A percentile compares a stretch with the other conserved stretches of the same genome.
Evolutionary conservation across 345 rosid species (phyloP).

Genomic region (Melaleuca quinquenervia): DNA sequence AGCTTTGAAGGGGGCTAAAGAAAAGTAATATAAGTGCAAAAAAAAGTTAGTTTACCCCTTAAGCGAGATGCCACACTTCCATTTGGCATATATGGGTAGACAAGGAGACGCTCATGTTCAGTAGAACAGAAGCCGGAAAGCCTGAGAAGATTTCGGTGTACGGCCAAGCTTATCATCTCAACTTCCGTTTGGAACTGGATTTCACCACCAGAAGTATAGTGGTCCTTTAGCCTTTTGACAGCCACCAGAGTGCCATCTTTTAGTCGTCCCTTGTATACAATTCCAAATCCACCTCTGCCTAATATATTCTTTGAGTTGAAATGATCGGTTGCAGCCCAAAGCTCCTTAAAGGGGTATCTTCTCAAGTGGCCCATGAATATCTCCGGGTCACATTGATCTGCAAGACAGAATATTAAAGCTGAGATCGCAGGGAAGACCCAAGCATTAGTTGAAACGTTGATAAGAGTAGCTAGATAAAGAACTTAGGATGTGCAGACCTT

Average conservation of each 20-base stretch:
- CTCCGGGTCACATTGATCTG: constrained; percentile 90
- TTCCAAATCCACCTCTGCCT: constrained; percentile 85
- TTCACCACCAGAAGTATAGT: constrained; percentile 74
- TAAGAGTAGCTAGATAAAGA: background rate
- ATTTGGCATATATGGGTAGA: constrained; percentile 90
- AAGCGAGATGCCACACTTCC: constrained; percentile 88
- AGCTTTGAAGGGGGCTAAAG: background rate
- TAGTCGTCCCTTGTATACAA: constrained; percentile 82
- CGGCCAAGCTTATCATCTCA: constrained; percentile 83
- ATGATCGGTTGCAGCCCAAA: constrained; percentile 71
- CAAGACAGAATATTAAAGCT: background rate
- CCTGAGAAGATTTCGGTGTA: constrained; percentile 87
- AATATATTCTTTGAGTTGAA: constrained; percentile 76
- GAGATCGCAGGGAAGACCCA: background rate
- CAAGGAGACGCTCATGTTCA: constrained; percentile 77
- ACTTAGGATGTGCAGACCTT: background rate
- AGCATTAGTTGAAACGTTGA: background rate
- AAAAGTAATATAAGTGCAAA: background rate
- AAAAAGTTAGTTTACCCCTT: constrained; percentile 38
- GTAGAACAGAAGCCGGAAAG: constrained; percentile 85
- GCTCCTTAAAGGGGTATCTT: constrained; percentile 82
- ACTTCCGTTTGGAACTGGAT: constrained; percentile 95
- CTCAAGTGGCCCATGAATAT: constrained; percentile 71
- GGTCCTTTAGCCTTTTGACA: constrained; percentile 89
- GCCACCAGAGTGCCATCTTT: constrained; percentile 70